phyloP scores from a whole-genome alignment of 2,329 filamentous ascomycete species.

The Penicillium brevicompactum region DNA sequence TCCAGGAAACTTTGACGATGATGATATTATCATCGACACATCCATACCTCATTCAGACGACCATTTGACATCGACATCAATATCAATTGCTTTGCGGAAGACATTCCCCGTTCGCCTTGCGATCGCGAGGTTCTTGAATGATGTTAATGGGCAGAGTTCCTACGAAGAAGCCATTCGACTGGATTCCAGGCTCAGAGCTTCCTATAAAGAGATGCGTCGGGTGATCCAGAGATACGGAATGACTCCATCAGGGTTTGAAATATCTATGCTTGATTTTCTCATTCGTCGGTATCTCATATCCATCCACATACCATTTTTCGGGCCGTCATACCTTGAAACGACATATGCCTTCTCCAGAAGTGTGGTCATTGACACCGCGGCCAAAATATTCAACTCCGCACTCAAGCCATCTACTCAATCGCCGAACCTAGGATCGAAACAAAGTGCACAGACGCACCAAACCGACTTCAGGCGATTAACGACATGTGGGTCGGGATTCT shows the following conservation, averaged over 20 bases:
- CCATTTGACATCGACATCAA: slow-evolving; percentile 37
- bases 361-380: slow-evolving; percentile 50
- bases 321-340: slow-evolving; percentile 19
- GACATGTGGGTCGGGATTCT: slow-evolving; percentile 38
- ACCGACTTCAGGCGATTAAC: slow-evolving; percentile 45
- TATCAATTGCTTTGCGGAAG: slow-evolving; percentile 39
- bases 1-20: slow-evolving; percentile 45
- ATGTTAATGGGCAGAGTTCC: slow-evolving; percentile 17
- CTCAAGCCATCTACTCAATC: slow-evolving; percentile 32
- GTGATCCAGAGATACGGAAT: slow-evolving; percentile 21
- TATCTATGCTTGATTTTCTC: slow-evolving; percentile 27
- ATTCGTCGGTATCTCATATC: slow-evolving; percentile 31
- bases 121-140: slow-evolving; percentile 34
- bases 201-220: slow-evolving; percentile 47
- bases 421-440: neutral
- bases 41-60: slow-evolving; percentile 30
- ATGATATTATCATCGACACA: slow-evolving; percentile 35
- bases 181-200: slow-evolving; percentile 48
- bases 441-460: neutral
- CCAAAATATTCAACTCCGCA: slow-evolving; percentile 50
- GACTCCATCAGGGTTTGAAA: slow-evolving; percentile 16
- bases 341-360: slow-evolving; percentile 53
- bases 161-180: slow-evolving; percentile 28
- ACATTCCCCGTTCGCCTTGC: slow-evolving; percentile 41
- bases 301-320: slow-evolving; percentile 35